phyloP scores from a whole-genome alignment of 1,284 basidiomycete species.

The Neolentinus lepideus region DNA sequence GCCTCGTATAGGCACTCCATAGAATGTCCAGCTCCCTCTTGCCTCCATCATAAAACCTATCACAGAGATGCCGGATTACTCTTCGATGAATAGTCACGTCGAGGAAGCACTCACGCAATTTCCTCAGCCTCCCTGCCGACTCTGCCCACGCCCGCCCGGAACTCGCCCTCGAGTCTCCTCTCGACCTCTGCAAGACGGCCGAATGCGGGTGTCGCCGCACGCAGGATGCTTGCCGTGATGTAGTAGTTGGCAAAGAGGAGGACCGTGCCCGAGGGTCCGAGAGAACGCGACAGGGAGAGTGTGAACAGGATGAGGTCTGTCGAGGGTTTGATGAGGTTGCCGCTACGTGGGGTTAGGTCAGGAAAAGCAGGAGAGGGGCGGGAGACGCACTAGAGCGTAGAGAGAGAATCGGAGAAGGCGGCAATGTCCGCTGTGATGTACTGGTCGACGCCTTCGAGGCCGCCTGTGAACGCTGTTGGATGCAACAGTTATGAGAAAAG shows the following conservation, averaged over 20 bases:
- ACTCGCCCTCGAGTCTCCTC: constrained; percentile 85
- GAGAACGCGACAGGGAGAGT: constrained; percentile 79
- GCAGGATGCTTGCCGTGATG: constrained; percentile 75
- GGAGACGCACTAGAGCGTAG: constrained; percentile 84
- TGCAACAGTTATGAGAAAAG: neutral
- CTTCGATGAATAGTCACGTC: neutral
- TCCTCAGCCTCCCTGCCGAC: constrained; percentile 92
- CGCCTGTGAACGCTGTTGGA: constrained; percentile 14
- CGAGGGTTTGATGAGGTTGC: constrained; percentile 78
- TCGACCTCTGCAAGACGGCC: constrained; percentile 88
- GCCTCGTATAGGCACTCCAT: constrained; percentile 68
- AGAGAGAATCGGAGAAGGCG: constrained; percentile 83
- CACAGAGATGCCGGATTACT: constrained; percentile 4
- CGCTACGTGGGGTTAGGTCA: constrained; percentile 19
- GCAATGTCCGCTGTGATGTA: constrained; percentile 94
- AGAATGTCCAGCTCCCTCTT: constrained; percentile 81
- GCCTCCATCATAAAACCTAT: constrained; percentile 90
- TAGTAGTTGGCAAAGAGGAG: constrained; percentile 85
- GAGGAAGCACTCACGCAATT: constrained; percentile 62
- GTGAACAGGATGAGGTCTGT: constrained; percentile 94
- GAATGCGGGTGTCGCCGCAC: constrained; percentile 89
- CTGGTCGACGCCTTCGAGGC: constrained; percentile 78
- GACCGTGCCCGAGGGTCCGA: constrained; percentile 77
- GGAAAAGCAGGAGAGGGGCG: neutral
- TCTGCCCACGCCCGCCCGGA: constrained; percentile 82